Conservation (phyloP, 352 stramenopile species). For the Aphanomyces euteiches region DNA sequence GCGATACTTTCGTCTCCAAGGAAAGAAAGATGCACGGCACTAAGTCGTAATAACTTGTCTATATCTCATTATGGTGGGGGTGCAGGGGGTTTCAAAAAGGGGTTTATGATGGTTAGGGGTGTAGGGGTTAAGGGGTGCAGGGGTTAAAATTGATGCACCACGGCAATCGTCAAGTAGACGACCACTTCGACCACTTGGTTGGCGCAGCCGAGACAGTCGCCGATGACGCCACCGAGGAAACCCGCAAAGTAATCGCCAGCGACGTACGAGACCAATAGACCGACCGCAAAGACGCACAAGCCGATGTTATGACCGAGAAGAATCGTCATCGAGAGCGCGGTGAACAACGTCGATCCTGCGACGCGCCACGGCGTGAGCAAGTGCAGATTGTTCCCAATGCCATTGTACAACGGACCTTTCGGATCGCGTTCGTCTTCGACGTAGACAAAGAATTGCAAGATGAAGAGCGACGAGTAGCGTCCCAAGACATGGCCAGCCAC, state of each 20-base stretch:
- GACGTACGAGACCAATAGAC: conserved; percentile 35
- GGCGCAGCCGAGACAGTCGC: conserved; percentile 49
- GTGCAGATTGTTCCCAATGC: conserved; percentile 47
- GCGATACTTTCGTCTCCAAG: conserved; percentile 26
- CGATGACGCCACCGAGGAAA: conserved; percentile 55
- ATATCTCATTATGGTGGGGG: neutral
- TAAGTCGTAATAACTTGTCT: neutral
- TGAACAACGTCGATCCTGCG: conserved; percentile 36
- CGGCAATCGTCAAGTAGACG: neutral
- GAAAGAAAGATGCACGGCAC: conserved; percentile 6
- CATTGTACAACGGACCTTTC: conserved; percentile 52
- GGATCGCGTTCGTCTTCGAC: conserved; percentile 48
- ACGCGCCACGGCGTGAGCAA: conserved; percentile 45
- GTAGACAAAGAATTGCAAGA: conserved; percentile 48
- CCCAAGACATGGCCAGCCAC: conserved; percentile 43
- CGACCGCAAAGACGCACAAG: conserved; percentile 22
- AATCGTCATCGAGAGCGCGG: conserved; percentile 31
- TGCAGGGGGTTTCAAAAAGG: too few species aligned
- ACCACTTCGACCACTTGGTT: conserved; percentile 19
- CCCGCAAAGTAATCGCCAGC: conserved; percentile 37
- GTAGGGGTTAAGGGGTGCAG: too few species aligned
- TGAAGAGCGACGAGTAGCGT: conserved; percentile 41
- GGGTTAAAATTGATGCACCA: neutral
- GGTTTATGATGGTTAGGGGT: too few species aligned
- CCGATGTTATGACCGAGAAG: conserved; percentile 29